phyloP scores from a whole-genome alignment of 345 rosid species.

The Luvunga scandens region DNA sequence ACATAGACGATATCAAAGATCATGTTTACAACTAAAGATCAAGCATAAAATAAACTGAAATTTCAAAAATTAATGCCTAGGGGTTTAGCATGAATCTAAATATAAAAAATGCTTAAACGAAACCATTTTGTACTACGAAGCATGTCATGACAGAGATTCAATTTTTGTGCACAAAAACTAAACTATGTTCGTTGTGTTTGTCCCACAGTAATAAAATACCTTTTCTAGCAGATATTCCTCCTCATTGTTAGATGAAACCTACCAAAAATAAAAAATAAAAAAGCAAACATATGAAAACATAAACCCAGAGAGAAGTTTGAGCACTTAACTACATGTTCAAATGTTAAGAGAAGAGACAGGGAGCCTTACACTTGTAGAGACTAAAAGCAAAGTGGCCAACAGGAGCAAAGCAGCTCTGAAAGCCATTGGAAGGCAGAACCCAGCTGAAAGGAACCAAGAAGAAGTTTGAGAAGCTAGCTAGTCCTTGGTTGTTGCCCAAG shows the following conservation, averaged over 20 bases:
- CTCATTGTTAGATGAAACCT: constrained; percentile 26
- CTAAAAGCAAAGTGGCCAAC: constrained; percentile 30
- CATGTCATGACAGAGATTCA: not conserved
- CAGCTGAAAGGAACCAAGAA: not conserved
- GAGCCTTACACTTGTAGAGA: constrained; percentile 29
- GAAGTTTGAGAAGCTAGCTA: not conserved
- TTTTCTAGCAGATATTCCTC: constrained; percentile 18
- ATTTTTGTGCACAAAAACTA: not conserved
- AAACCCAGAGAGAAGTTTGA: not conserved
- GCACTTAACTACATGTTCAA: not conserved
- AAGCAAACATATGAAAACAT: not conserved
- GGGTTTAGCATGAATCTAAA: not conserved
- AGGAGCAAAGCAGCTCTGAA: constrained; percentile 25
- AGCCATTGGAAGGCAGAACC: constrained; percentile 31
- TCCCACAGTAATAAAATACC: constrained; percentile 11
- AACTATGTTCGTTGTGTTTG: too few species aligned
- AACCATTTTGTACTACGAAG: not conserved
- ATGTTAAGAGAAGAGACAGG: not conserved
- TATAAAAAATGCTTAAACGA: not conserved
- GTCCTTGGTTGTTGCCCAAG: not conserved
- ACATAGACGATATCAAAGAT: not conserved
- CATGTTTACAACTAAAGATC: not conserved
- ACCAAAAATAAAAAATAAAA: not conserved
- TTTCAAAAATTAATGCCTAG: too few species aligned
- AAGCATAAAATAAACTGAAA: too few species aligned